These are phyloP conservation scores for Starmerella apis DNA, from an alignment of 805 yeast species.

Conservation along the genomic window DNA sequence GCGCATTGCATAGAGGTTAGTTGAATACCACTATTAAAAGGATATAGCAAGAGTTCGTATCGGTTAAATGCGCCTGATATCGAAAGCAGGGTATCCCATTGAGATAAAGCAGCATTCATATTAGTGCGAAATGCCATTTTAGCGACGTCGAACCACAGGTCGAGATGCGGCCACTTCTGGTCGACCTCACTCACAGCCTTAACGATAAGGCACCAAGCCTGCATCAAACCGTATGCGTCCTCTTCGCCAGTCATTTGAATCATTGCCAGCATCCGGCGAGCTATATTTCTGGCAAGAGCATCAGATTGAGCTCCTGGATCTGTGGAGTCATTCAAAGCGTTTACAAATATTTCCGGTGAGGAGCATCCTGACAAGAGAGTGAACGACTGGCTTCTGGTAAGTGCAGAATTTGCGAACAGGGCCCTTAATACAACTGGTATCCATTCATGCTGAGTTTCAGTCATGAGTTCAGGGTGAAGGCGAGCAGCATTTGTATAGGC, in stretches of 20 bases:
- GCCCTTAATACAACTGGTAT: background rate
- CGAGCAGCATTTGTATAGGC: background rate
- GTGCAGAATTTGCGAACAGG: background rate
- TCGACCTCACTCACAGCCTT: background rate
- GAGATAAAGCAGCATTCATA: background rate
- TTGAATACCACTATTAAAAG: background rate
- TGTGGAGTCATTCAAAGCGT: background rate
- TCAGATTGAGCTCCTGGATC: background rate
- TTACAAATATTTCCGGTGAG: background rate
- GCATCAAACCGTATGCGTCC: background rate
- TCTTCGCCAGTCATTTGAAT: background rate
- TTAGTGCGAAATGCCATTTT: background rate
- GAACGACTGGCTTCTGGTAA: background rate
- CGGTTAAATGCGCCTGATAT: background rate
- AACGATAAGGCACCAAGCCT: background rate
- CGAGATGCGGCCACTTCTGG: slow-evolving; percentile 3
- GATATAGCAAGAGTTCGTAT: background rate
- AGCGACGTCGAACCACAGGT: slow-evolving; percentile 2
- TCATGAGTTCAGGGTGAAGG: background rate
- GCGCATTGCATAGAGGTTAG: background rate
- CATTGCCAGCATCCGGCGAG: slow-evolving; percentile 1
- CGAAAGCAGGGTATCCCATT: background rate
- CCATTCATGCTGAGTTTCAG: background rate
- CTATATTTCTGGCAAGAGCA: background rate
- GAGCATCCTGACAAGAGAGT: background rate